Conservation (phyloP, 1,284 basidiomycete species). For the Cutaneotrichosporon cyanovorans region DNA sequence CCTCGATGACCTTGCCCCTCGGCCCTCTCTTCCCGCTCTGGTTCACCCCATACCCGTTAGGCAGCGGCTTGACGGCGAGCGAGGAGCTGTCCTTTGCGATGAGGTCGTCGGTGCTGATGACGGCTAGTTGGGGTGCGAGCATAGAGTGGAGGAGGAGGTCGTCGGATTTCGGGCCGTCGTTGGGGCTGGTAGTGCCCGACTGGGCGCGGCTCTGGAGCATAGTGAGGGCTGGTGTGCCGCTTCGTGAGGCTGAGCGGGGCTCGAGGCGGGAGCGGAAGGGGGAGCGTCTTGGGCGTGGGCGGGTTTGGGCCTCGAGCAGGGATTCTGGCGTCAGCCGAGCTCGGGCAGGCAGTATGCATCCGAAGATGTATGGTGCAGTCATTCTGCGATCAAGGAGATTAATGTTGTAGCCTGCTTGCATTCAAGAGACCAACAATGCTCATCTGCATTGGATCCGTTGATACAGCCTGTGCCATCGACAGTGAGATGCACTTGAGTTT, state of each 20-base stretch:
- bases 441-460: neutral
- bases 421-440: neutral
- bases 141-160: slow-evolving; percentile 35
- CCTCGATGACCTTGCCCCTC: slow-evolving; percentile 30
- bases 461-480: neutral
- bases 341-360: too few species aligned
- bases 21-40: slow-evolving; percentile 35
- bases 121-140: slow-evolving; percentile 33
- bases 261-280: slow-evolving; percentile 23
- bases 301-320: slow-evolving; percentile 37
- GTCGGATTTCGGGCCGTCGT: slow-evolving; percentile 24
- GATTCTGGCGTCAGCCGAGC: slow-evolving; percentile 26
- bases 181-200: slow-evolving; percentile 11
- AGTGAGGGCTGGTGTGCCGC: slow-evolving; percentile 9
- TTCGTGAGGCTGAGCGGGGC: slow-evolving; percentile 12
- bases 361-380: neutral
- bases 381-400: neutral
- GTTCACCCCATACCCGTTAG: slow-evolving; percentile 20
- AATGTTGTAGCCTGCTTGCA: neutral
- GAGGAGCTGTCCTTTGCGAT: slow-evolving; percentile 36
- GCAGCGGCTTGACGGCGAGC: slow-evolving; percentile 35
- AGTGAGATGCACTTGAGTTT: too few species aligned
- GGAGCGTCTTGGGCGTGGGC: slow-evolving; percentile 32
- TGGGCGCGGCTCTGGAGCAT: slow-evolving; percentile 12
- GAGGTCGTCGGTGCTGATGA: slow-evolving; percentile 41